Evolutionary conservation across 768 basidiomycete genomes (phyloP).

Genomic region (Mycena crocata): DNA sequence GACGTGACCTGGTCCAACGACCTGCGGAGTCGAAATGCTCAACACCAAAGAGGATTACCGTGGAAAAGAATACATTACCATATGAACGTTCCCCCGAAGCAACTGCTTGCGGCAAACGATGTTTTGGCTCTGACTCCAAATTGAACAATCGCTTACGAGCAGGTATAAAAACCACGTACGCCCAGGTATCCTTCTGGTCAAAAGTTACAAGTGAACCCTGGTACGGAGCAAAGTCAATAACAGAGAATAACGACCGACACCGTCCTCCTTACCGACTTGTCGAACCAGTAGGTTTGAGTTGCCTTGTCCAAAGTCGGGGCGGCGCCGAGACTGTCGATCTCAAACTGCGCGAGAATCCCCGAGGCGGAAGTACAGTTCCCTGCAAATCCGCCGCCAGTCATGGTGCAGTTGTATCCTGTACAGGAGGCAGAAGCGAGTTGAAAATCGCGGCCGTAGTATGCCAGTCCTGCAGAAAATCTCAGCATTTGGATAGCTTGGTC

Average conservation of each 20-base stretch:
- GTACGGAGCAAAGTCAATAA: not conserved
- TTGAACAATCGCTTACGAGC: not conserved
- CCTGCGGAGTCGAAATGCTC: not conserved
- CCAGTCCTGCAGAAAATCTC: conserved; percentile 28
- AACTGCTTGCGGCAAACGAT: conserved; percentile 26
- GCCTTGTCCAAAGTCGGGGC: conserved; percentile 26
- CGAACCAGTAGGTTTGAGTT: conserved; percentile 33
- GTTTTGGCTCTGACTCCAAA: conserved; percentile 8
- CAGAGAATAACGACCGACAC: not conserved
- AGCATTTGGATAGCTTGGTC: not conserved
- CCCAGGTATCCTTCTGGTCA: conserved; percentile 33
- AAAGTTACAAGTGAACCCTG: conserved; percentile 31
- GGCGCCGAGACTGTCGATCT: conserved; percentile 25
- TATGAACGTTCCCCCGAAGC: conserved; percentile 35
- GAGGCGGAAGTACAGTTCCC: not conserved
- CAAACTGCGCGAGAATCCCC: conserved; percentile 32
- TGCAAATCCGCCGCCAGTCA: conserved; percentile 30
- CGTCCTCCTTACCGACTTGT: conserved; percentile 13
- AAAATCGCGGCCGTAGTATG: conserved; percentile 37
- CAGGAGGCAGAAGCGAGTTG: conserved; percentile 26
- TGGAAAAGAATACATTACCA: conserved; percentile 15
- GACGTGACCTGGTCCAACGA: conserved; percentile 8
- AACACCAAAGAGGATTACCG: not conserved
- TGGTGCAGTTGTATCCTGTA: conserved; percentile 32
- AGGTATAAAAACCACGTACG: conserved; percentile 12